Evolutionary conservation across 2,329 filamentous ascomycete genomes (phyloP), one percentile per base, ranked within the genome.

Genomic region (Amauroascus verrucosus): DNA sequence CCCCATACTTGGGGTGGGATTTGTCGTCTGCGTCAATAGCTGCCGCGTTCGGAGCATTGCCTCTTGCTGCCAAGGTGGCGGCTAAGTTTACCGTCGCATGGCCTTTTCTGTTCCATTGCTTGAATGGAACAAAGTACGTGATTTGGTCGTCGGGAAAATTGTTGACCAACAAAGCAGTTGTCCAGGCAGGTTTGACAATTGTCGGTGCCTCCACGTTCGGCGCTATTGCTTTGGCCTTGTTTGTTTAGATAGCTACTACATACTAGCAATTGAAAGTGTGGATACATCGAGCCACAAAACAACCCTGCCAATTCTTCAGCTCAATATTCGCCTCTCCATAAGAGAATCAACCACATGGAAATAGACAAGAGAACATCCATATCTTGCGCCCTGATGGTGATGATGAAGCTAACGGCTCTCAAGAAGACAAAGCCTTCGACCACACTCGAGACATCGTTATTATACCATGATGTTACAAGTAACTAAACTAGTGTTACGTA

Each of bases 1-100:
- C 88, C 0, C 89, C 90, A 4, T 72, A 85, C 38, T 70, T 87
- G 52, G 90, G 84, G 59, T 83, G 79, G 77, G 80, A 86, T 64
- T 68, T 87, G 47, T 82, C 84, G 67, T 78, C 75, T 24, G 77
- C 78, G 18, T 77, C 75, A 16, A 67, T 87, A 63, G 82, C 81
- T 7, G 81, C 82, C 22, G 74, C 77, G 26, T 83, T 86, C 64
- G 83, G 75, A 3, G 72, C 77, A 40, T 78, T 81, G 69, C 82
- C 83, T 1, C 56, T 80, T 6, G 69, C 73, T 16, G 73, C 74
- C 20, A 84, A 86, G 73, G 63, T 83, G 13, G 61, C 68, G 22
- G 63, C 81, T 16, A 88, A 87, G 73, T 68, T 75, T 41, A 63
- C 71, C 22, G 61, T 83, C 37, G 81, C 82, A 9, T 69, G 80